Evolutionary conservation across 176 grass and related monocot genomes (phyloP).

Genomic region (Zea luxurians): DNA sequence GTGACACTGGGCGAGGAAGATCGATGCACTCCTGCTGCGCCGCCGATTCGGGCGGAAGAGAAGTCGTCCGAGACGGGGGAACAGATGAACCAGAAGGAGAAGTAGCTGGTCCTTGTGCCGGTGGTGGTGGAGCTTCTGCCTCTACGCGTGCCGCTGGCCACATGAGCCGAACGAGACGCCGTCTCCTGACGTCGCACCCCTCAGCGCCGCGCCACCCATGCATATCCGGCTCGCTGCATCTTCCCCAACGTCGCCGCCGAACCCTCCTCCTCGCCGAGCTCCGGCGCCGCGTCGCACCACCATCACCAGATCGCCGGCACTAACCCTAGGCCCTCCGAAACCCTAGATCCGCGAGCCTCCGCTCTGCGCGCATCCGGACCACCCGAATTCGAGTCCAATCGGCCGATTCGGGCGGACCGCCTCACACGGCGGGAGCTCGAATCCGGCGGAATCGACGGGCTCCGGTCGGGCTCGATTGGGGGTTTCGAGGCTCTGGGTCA

Average conservation of each 20-base stretch:
- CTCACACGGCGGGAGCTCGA: conserved; percentile 19
- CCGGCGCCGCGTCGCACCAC: conserved; percentile 44
- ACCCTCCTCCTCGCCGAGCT: conserved; percentile 43
- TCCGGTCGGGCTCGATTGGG: conserved; percentile 9
- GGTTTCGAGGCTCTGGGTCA: not conserved
- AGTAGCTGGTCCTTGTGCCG: conserved; percentile 37
- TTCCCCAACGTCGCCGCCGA: conserved; percentile 43
- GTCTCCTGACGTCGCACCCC: conserved; percentile 44
- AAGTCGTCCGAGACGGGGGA: conserved; percentile 4
- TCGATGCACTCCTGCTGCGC: conserved; percentile 31
- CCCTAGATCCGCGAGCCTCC: conserved; percentile 55
- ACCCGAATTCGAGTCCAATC: conserved; percentile 31
- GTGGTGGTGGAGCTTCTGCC: conserved; percentile 52
- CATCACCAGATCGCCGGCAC: conserved; percentile 48
- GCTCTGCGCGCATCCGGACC: conserved; percentile 10
- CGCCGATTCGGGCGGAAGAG: not conserved
- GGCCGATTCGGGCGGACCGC: not conserved
- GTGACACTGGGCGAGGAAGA: conserved; percentile 32
- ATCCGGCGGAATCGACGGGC: conserved; percentile 40
- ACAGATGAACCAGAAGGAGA: conserved; percentile 17
- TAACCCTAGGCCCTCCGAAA: conserved; percentile 49
- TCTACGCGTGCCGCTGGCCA: conserved; percentile 63
- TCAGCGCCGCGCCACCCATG: conserved; percentile 65
- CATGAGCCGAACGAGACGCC: conserved; percentile 71
- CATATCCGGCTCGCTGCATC: conserved; percentile 77